Evolutionary conservation across 1,284 basidiomycete species (phyloP).

Genomic region (Schizopora paradoxa): DNA sequence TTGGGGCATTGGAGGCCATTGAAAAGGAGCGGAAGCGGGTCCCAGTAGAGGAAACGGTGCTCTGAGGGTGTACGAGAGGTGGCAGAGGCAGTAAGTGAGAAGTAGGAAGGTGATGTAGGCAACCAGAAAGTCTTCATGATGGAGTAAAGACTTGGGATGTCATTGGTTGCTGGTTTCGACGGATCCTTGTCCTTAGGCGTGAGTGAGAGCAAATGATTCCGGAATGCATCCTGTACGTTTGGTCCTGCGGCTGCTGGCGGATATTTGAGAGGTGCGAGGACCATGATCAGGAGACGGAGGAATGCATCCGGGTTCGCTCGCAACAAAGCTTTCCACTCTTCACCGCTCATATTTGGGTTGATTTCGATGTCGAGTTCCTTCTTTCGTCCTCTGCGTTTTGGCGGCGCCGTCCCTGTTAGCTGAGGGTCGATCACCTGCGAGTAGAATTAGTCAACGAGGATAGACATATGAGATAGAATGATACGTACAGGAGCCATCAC

Average conservation of each 20-base stretch:
- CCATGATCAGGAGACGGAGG: slow-evolving; percentile 46
- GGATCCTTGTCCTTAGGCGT: slow-evolving; percentile 38
- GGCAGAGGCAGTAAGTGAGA: slow-evolving; percentile 65
- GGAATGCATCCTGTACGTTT: slow-evolving; percentile 66
- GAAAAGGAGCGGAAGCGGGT: slow-evolving; percentile 69
- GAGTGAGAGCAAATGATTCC: slow-evolving; percentile 59
- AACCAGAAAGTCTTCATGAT: slow-evolving; percentile 76
- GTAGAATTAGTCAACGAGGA: neutral
- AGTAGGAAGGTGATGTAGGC: slow-evolving; percentile 66
- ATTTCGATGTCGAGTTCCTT: slow-evolving; percentile 29
- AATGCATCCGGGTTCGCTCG: slow-evolving; percentile 50
- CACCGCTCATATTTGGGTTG: slow-evolving; percentile 46
- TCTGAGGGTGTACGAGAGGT: slow-evolving; percentile 60
- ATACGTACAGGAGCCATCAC: neutral
- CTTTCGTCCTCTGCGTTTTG: slow-evolving; percentile 16
- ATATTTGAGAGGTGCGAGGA: slow-evolving; percentile 49
- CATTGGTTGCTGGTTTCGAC: slow-evolving; percentile 35
- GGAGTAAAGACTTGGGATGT: slow-evolving; percentile 62
- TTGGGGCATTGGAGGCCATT: slow-evolving; percentile 66
- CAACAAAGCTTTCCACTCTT: slow-evolving; percentile 58
- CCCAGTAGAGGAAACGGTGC: slow-evolving; percentile 74
- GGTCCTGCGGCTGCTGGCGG: slow-evolving; percentile 50
- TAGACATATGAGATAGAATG: neutral
- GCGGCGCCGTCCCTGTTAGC: neutral
- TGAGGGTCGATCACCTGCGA: neutral